Percentiles rank a stretch among this genome's conserved stretches.
Conservation (phyloP, 2,329 filamentous ascomycete genomes). For the Calonectria montana region DNA sequence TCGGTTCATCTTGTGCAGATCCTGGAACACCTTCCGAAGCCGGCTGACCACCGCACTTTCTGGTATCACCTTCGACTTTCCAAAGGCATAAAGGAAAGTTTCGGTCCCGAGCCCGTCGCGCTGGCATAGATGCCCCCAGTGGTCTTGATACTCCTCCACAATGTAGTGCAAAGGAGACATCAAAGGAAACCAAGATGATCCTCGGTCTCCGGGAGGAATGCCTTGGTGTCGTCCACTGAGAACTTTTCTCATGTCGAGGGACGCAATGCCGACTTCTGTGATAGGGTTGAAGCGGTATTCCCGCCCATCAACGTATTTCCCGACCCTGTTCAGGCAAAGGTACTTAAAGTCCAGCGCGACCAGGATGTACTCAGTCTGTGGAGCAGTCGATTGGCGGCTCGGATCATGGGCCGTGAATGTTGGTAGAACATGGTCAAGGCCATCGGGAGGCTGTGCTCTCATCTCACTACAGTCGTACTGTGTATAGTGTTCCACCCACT, state of each 20-base stretch:
- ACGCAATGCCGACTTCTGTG: slow-evolving; percentile 20
- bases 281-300: slow-evolving; percentile 15
- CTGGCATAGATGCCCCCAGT: slow-evolving; percentile 21
- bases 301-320: not conserved
- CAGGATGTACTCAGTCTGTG: slow-evolving; percentile 18
- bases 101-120: slow-evolving; percentile 7
- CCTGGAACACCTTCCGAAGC: not conserved
- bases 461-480: not conserved
- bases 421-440: slow-evolving; percentile 10
- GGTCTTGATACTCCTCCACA: slow-evolving; percentile 20
- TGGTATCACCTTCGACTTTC: slow-evolving; percentile 19
- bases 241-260: slow-evolving; percentile 28
- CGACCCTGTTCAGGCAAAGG: slow-evolving; percentile 15
- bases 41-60: not conserved
- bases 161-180: slow-evolving; percentile 29
- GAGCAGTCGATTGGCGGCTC: not conserved
- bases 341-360: slow-evolving; percentile 24
- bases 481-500: not conserved
- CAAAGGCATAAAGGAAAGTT: slow-evolving; percentile 30
- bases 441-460: not conserved
- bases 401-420: not conserved
- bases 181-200: slow-evolving; percentile 29
- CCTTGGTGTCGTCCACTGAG: not conserved
- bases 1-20: slow-evolving; percentile 21
- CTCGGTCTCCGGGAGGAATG: slow-evolving; percentile 21